Conservation (phyloP, 2,329 filamentous ascomycete species). For the Colletotrichum incanum region DNA sequence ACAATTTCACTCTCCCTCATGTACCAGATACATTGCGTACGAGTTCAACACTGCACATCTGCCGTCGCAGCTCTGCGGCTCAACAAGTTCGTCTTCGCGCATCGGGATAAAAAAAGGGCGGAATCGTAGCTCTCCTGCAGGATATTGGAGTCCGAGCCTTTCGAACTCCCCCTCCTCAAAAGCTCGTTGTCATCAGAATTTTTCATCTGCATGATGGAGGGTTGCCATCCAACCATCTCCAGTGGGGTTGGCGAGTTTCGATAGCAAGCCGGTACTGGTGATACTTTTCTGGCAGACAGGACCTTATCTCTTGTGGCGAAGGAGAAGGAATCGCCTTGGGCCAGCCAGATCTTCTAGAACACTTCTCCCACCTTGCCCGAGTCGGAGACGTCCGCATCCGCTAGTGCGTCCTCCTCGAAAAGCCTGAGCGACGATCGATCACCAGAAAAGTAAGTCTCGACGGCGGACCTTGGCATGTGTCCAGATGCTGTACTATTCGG, state of each 20-base stretch:
- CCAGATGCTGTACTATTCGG: neutral
- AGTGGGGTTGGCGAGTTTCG: neutral
- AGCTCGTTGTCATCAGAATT: neutral
- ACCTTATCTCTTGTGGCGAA: slow-evolving; percentile 30
- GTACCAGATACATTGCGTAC: slow-evolving; percentile 15
- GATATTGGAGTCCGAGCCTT: neutral
- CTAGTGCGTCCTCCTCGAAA: slow-evolving; percentile 8
- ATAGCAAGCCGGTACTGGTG: neutral
- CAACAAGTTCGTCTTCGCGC: slow-evolving; percentile 12
- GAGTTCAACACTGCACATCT: slow-evolving; percentile 6
- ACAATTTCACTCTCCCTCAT: neutral
- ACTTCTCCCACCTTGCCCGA: slow-evolving; percentile 34
- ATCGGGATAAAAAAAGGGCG: neutral
- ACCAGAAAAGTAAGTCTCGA: slow-evolving; percentile 3
- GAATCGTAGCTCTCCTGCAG: neutral
- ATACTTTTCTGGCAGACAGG: neutral
- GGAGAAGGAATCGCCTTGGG: neutral
- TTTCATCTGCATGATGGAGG: slow-evolving; percentile 12
- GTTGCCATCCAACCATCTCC: neutral
- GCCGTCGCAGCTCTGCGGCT: slow-evolving; percentile 28
- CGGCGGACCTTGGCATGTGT: neutral
- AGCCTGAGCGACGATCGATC: slow-evolving; percentile 13
- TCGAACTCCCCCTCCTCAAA: neutral
- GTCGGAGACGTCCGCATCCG: slow-evolving; percentile 20
- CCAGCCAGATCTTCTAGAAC: slow-evolving; percentile 33